phyloP scores from a whole-genome alignment of 805 yeast species.

The Lachancea lanzarotensis region DNA sequence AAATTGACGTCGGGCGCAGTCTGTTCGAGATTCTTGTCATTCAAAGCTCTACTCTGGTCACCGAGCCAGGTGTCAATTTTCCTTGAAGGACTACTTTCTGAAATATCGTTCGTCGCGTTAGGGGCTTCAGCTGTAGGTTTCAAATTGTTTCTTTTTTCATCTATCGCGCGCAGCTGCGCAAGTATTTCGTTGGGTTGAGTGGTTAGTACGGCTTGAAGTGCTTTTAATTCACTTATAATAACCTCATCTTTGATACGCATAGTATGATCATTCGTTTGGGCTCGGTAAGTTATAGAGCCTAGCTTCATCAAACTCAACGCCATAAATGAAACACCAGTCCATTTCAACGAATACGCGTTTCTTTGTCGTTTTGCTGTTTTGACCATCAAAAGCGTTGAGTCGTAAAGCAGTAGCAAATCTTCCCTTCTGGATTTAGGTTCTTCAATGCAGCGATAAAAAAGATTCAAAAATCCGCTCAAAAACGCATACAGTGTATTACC shows the following conservation, averaged over 20 bases:
- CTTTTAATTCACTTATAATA: not conserved
- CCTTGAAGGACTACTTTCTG: not conserved
- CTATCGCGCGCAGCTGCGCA: not conserved
- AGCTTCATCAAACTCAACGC: slow-evolving; percentile 1
- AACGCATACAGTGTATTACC: slow-evolving; percentile 2
- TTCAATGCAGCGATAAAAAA: slow-evolving; percentile 5
- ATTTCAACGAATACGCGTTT: slow-evolving; percentile 3
- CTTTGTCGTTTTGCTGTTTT: not conserved
- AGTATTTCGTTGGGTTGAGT: not conserved
- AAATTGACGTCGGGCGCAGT: not conserved
- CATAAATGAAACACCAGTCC: slow-evolving; percentile 2
- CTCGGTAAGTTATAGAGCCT: slow-evolving; percentile 1
- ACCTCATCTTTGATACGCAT: not conserved
- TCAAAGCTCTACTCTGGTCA: not conserved
- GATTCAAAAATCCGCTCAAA: slow-evolving; percentile 7
- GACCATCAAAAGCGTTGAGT: not conserved
- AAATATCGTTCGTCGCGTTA: too few relatives aligned
- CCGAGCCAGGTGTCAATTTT: not conserved
- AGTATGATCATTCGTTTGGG: not conserved
- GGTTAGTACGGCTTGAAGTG: not conserved
- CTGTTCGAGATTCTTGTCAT: not conserved
- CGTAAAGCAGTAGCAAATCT: slow-evolving; percentile 4
- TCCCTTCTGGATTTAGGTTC: not conserved
- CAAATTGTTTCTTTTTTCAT: slow-evolving; percentile 2
- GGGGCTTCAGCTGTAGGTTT: not conserved